Base-by-base conservation (phyloP, 2,329 filamentous ascomycete genomes). In the Trichoderma koningii region DNA sequence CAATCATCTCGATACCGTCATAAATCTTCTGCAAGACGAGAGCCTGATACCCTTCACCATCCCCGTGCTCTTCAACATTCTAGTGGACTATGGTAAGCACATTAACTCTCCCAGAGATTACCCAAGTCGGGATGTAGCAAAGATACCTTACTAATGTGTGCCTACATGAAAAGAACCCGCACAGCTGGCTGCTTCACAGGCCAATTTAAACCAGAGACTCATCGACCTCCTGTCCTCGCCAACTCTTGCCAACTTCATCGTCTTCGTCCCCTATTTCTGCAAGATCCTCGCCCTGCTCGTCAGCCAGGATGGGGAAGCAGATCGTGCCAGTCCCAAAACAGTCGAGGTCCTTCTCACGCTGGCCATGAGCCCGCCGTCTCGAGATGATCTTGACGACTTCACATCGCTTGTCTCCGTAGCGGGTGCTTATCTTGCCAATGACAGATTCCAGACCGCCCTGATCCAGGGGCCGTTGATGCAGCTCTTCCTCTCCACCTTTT, bases 11-110 rank as follows among this genome's bases (percentile, higher is more conserved):
- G 70, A 75, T 3, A 74, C 76, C 38, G 77, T 89, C 63, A 80
- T 85, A 38, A 69, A 74, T 3, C 77, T 85, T 42, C 73, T 88
- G 9, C 68, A 75, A 15, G 73, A 84, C 44, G 80, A 84, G 55
- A 73, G 75, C 0, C 69, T 87, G 19, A 73, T 86, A 7, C 74
- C 79, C 0, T 85, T 85, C 71, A 79, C 80, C 42, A 81, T 88
- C 47, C 84, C 85, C 0, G 87, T 88, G 7, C 74, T 89, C 4
- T 87, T 83, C 73, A 89, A 89, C 70, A 79, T 87, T 55, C 81
- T 85, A 63, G 81, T 88, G 15, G 87, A 89, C 71, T 88, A 87
- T 71, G 84, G 86, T 88, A 72, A 75, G 80, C 26, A 7, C 26
- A 4, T 38, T 9, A 48, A 28, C 9, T 51, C 41, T 14, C 30